Evolutionary conservation across 2,329 filamentous ascomycete genomes (phyloP).

Genomic region (Tolypocladium sp.): DNA sequence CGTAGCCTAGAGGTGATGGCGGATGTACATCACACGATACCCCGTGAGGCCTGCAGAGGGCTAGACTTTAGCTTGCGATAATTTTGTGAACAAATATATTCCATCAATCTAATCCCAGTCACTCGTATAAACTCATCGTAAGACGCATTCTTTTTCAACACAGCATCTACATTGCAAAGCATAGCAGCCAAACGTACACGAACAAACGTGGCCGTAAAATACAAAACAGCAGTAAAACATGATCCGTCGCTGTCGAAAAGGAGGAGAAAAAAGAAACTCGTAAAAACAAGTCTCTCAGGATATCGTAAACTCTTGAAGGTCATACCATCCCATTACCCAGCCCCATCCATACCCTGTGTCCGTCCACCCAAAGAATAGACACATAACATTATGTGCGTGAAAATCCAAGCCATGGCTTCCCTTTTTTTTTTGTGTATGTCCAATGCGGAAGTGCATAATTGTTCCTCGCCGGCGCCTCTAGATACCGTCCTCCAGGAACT

Average conservation of each 20-base stretch:
- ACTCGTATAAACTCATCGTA: background rate
- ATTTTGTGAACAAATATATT: background rate
- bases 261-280: background rate
- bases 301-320: background rate
- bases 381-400: background rate
- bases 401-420: background rate
- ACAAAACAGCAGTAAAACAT: background rate
- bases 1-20: background rate
- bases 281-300: background rate
- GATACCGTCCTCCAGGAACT: conserved; percentile 22
- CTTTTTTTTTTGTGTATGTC: background rate
- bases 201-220: background rate
- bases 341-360: background rate
- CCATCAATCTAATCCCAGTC: background rate
- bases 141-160: background rate
- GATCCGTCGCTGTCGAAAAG: background rate
- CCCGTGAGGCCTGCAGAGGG: background rate
- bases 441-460: background rate
- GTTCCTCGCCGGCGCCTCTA: conserved; percentile 6
- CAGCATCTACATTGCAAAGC: background rate
- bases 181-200: background rate
- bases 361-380: background rate
- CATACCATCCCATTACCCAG: background rate
- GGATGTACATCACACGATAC: background rate
- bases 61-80: background rate